Percentiles rank a stretch among this genome's conserved stretches.
Evolutionary conservation across 805 yeast species (phyloP).

Genomic region (Pichia membranifaciens): DNA sequence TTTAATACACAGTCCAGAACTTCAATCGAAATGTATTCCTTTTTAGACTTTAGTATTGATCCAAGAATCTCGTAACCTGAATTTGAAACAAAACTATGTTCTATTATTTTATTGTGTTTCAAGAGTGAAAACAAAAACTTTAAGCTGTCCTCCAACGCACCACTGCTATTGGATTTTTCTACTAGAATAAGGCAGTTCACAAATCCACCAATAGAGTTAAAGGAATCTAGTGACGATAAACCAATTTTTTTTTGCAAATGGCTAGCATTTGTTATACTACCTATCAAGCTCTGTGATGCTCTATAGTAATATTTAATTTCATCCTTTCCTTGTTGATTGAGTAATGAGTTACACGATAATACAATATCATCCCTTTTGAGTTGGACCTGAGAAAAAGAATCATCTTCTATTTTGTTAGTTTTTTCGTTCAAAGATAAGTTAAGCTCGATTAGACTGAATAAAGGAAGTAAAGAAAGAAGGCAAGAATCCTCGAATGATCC

Average conservation of each 20-base stretch:
- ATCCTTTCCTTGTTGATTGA: background rate
- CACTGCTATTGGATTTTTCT: constrained; percentile 37
- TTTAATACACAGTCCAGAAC: constrained; percentile 44
- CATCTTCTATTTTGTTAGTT: background rate
- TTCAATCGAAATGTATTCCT: constrained; percentile 33
- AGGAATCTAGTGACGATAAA: constrained; percentile 5
- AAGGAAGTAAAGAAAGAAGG: constrained; percentile 30
- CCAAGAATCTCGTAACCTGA: constrained; percentile 58
- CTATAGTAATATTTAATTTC: constrained; percentile 1
- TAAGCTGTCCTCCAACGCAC: constrained; percentile 32
- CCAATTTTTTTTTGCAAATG: constrained; percentile 16
- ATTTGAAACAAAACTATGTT: constrained; percentile 52
- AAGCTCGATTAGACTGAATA: constrained; percentile 2
- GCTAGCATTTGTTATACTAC: background rate
- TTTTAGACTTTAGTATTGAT: constrained; percentile 46
- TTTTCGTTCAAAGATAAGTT: background rate
- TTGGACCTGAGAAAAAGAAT: background rate
- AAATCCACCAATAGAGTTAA: constrained; percentile 48
- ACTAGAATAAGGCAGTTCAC: constrained; percentile 40
- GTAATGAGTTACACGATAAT: background rate
- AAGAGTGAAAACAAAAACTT: constrained; percentile 39
- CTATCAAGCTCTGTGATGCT: background rate
- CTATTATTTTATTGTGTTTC: constrained; percentile 37
- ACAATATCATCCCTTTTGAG: background rate
- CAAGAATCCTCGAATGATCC: constrained; percentile 37